phyloP scores from a whole-genome alignment of 371 early-diverging fungal genomes.

The Polyrhizophydium stewartii region DNA sequence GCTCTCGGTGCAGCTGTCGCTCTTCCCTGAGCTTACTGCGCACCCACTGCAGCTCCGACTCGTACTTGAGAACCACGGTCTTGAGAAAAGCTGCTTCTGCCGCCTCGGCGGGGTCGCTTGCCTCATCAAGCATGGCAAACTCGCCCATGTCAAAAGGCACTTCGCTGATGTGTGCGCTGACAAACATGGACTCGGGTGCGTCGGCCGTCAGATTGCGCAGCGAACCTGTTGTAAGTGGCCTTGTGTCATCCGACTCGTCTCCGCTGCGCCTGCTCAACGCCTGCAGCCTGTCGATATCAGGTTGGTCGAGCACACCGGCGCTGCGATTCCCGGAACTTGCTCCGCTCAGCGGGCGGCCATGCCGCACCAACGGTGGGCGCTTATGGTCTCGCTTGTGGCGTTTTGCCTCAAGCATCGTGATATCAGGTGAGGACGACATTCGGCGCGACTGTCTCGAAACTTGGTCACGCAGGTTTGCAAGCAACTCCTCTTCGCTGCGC shows the following conservation, averaged over 20 bases:
- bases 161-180: background rate
- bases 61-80: background rate
- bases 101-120: background rate
- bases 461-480: background rate
- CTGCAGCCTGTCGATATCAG: background rate
- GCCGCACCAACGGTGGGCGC: background rate
- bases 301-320: background rate
- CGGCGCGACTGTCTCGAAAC: background rate
- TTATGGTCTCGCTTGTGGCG: too few species aligned
- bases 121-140: background rate
- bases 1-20: slow-evolving; percentile 4
- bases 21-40: slow-evolving; percentile 3
- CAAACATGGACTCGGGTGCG: background rate
- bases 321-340: background rate
- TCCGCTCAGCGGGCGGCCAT: background rate
- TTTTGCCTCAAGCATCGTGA: background rate
- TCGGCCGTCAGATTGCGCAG: background rate
- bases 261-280: background rate
- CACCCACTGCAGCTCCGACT: background rate
- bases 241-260: too few species aligned
- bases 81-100: background rate
- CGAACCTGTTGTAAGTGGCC: background rate
- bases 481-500: background rate
- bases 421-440: background rate
- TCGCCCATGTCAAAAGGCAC: slow-evolving; percentile 1